phyloP scores from a whole-genome alignment of 169 alveolate species.

The Toxoplasma gondii region DNA sequence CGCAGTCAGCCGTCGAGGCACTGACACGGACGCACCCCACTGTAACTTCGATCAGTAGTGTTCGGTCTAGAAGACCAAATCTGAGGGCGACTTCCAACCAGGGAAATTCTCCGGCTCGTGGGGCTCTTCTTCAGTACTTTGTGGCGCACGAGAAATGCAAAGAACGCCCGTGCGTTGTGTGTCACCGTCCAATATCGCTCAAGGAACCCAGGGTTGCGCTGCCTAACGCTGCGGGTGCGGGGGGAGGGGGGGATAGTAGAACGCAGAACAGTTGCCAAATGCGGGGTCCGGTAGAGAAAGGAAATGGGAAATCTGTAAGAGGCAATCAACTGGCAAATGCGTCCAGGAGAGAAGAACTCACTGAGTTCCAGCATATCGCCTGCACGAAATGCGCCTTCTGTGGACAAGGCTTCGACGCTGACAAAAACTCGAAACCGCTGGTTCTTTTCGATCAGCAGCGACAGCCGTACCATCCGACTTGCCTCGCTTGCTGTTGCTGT shows the following conservation, averaged over 20 bases:
- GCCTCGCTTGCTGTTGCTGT: constrained; percentile 38
- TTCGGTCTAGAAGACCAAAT: not conserved
- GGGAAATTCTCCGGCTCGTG: not conserved
- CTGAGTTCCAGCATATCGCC: not conserved
- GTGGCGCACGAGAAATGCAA: constrained; percentile 11
- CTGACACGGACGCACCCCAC: not conserved
- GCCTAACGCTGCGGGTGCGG: not conserved
- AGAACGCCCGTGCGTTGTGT: constrained; percentile 21
- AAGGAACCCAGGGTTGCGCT: not conserved
- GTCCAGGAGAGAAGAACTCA: not conserved
- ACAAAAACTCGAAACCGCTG: not conserved
- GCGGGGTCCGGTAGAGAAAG: not conserved
- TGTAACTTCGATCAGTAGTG: not conserved
- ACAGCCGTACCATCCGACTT: not conserved
- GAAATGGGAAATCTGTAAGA: not conserved
- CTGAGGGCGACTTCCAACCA: not conserved
- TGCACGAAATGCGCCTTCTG: constrained; percentile 5
- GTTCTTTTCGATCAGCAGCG: constrained; percentile 2
- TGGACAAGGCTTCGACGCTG: not conserved
- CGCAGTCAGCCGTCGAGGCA: not conserved
- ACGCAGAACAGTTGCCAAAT: not conserved
- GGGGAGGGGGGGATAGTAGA: not conserved
- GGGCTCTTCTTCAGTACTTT: not conserved
- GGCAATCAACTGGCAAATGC: not conserved
- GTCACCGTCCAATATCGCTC: not conserved